A percentile compares a stretch with the other conserved stretches of the same genome.
Conservation (phyloP, 2,329 filamentous ascomycete genomes). For the Venturia effusa region DNA sequence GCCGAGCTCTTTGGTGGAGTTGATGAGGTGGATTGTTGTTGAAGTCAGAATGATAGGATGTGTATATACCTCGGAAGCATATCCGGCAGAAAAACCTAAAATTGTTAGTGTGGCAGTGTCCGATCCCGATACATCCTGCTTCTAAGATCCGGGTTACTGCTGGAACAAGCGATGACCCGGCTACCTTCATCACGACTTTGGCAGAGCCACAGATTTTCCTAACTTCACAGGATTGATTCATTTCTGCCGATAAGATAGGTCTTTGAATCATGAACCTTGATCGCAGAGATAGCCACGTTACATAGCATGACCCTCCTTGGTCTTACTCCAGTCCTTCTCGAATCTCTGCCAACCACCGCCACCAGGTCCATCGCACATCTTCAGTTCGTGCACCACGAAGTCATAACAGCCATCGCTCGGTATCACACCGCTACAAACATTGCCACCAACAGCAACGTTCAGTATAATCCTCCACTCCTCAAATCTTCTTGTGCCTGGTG, state of each 20-base stretch:
- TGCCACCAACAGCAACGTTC: constrained; percentile 53
- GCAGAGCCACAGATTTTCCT: neutral
- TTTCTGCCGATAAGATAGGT: neutral
- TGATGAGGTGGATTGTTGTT: neutral
- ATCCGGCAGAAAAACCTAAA: too few relatives aligned
- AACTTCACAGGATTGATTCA: too few relatives aligned
- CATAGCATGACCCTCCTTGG: constrained; percentile 14
- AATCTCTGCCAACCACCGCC: constrained; percentile 45
- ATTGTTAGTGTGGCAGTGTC: too few relatives aligned
- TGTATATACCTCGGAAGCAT: too few relatives aligned
- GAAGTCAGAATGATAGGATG: too few relatives aligned
- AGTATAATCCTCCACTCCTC: constrained; percentile 46
- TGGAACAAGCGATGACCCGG: neutral
- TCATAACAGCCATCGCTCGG: constrained; percentile 46
- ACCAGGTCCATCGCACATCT: constrained; percentile 41
- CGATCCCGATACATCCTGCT: neutral
- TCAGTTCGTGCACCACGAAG: constrained; percentile 42
- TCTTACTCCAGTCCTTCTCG: constrained; percentile 37
- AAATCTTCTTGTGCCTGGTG: constrained; percentile 41
- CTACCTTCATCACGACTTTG: neutral
- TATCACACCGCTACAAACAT: constrained; percentile 42
- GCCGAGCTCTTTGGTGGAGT: neutral
- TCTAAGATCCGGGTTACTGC: neutral
- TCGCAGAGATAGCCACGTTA: neutral
- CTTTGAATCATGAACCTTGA: neutral